Evolutionary conservation across 1,284 basidiomycete species (phyloP), one percentile per base, ranked within the genome.

Genomic region (Anthracocystis walkeri): DNA sequence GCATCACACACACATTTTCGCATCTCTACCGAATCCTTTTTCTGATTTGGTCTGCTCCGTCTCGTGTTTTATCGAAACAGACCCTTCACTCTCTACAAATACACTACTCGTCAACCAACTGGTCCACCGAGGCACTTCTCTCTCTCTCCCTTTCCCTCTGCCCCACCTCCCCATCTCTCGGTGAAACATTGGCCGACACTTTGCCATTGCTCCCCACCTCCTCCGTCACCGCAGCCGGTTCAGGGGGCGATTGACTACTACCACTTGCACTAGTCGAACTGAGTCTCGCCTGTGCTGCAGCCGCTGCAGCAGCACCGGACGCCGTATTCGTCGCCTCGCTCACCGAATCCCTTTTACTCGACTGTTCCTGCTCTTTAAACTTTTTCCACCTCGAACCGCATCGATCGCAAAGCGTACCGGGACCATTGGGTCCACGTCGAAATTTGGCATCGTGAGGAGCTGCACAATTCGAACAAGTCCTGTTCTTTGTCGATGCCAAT

Each of bases 381-480:
- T 76, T 76, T 29, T 76, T 76, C 69, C 68, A 76, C 3, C 74
- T 27, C 29, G 70, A 75, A 16, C 77, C 79, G 25, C 69, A 73
- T 2, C 80, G 62, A 18, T 78, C 78, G 58, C 76, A 79, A 21
- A 81, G 69, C 27, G 69, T 72, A 14, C 75, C 78, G 6, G 60
- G 78, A 23, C 75, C 75, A 21, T 73, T 74, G 14, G 75, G 70
- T 0, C 75, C 70, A 5, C 70, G 62, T 16, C 75, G 66, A 21
- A 77, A 77, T 49, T 77, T 77, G 42, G 75, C 75, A 40, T 77
- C 70, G 75, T 77, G 75, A 1, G 75, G 75, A 25, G 75, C 75
- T 11, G 70, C 59, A 38, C 75, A 77, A 51, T 69, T 73, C 46
- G 66, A 66, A 41, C 75, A 77, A 7, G 75, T 77, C 25, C 75